Conservation (phyloP, 2,329 filamentous ascomycete genomes). For the Emmonsia crescens region DNA sequence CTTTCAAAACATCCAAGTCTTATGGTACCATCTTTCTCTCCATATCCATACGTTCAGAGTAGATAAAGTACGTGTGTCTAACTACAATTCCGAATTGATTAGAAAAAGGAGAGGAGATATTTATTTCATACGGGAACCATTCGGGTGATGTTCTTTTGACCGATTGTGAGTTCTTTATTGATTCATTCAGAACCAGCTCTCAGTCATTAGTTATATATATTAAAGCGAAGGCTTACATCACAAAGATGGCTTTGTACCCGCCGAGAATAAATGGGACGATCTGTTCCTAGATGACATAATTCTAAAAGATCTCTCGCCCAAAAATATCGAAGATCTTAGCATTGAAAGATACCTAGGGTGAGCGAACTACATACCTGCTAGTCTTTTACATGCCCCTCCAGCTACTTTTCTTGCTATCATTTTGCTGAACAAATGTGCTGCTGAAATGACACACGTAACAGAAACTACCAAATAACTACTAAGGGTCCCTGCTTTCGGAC, state of each 20-base stretch:
- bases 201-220: neutral
- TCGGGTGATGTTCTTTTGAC: conserved; percentile 33
- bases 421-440: neutral
- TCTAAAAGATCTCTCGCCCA: conserved; percentile 21
- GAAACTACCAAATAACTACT: conserved; percentile 31
- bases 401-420: neutral
- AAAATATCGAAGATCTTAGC: conserved; percentile 24
- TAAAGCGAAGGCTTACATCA: neutral
- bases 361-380: conserved; percentile 5
- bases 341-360: conserved; percentile 32
- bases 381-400: neutral
- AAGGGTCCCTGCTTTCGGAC: conserved; percentile 34
- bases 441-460: conserved; percentile 6
- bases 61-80: neutral
- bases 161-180: conserved; percentile 28
- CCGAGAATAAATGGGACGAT: conserved; percentile 30
- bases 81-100: neutral
- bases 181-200: neutral
- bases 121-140: conserved; percentile 35
- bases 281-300: conserved; percentile 34
- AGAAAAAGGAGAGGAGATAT: conserved; percentile 34
- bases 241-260: conserved; percentile 34
- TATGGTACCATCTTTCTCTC: conserved; percentile 18
- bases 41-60: neutral
- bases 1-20: conserved; percentile 23